These are phyloP conservation scores for Diutina mesorugosa DNA, from an alignment of 1,139 yeast species.

Conservation along the genomic window DNA sequence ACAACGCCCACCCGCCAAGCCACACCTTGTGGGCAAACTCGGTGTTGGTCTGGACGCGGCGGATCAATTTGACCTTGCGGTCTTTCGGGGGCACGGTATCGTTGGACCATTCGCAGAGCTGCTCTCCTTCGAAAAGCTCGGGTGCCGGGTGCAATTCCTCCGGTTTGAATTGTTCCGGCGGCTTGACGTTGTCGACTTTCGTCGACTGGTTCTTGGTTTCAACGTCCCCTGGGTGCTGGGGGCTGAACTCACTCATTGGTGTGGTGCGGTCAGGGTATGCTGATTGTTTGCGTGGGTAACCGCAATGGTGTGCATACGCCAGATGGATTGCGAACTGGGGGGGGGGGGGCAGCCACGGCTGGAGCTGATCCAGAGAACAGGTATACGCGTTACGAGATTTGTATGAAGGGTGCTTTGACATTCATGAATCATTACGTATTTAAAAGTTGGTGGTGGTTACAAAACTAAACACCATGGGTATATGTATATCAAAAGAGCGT, in stretches of 20 bases:
- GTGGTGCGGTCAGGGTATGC: background rate
- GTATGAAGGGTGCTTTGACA: background rate
- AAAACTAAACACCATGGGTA: too few relatives aligned
- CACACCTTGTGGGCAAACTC: slow-evolving; percentile 39
- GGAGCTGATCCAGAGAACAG: too few relatives aligned
- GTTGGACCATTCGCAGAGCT: slow-evolving; percentile 7
- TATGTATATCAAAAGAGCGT: too few relatives aligned
- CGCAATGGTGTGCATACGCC: background rate
- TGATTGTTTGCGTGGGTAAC: background rate
- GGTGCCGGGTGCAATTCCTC: background rate
- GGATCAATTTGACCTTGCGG: slow-evolving; percentile 23
- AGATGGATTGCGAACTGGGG: background rate
- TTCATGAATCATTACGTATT: too few relatives aligned
- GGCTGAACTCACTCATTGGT: background rate
- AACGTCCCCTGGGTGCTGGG: background rate
- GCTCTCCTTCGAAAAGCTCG: background rate
- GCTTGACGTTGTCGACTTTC: background rate
- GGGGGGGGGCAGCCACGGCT: too few relatives aligned
- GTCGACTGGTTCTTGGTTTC: background rate
- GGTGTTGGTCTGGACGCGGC: slow-evolving; percentile 23
- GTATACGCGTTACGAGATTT: too few relatives aligned
- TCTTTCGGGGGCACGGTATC: slow-evolving; percentile 13
- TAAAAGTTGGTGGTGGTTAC: too few relatives aligned
- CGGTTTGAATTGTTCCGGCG: background rate
- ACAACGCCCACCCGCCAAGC: slow-evolving; percentile 46